Percentiles rank a stretch among this genome's conserved stretches.
phyloP scores from a whole-genome alignment of 2,329 filamentous ascomycete species.

The Didymella glomerata region DNA sequence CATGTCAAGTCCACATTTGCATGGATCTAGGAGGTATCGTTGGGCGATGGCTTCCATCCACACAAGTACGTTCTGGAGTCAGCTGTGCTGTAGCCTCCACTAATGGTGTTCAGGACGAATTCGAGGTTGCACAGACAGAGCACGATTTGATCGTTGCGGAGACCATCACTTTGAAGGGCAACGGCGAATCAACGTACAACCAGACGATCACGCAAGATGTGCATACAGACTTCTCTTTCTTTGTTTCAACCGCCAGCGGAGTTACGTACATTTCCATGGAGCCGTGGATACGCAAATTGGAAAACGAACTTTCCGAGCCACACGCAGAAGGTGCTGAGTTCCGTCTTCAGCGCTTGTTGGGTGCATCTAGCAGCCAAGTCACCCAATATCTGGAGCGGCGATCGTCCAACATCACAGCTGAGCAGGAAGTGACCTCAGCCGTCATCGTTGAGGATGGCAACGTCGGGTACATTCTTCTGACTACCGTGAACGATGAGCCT shows the following conservation, averaged over 20 bases:
- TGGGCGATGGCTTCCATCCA: conserved; percentile 67
- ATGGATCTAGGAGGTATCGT: conserved; percentile 69
- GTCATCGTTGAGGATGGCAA: conserved; percentile 65
- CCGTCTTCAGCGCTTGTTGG: conserved; percentile 64
- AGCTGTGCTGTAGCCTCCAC: not conserved
- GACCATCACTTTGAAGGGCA: conserved; percentile 46
- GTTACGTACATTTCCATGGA: conserved; percentile 65
- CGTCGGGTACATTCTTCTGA: conserved; percentile 66
- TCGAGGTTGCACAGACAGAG: conserved; percentile 28
- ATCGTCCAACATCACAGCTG: conserved; percentile 24
- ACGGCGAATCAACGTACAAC: conserved; percentile 49
- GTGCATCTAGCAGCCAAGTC: conserved; percentile 59
- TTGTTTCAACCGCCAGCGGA: conserved; percentile 63
- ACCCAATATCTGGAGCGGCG: conserved; percentile 57
- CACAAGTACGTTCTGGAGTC: conserved; percentile 34
- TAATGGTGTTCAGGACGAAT: conserved; percentile 31
- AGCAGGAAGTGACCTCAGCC: conserved; percentile 54
- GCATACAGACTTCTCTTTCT: conserved; percentile 65
- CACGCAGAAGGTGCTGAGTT: conserved; percentile 63
- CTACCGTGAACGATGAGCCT: conserved; percentile 57
- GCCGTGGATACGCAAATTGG: conserved; percentile 65
- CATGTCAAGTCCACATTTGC: conserved; percentile 65
- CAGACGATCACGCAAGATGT: conserved; percentile 66
- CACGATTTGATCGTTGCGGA: conserved; percentile 53
- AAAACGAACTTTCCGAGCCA: conserved; percentile 63